A percentile compares a stretch with the other conserved stretches of the same genome.
Conservation (phyloP, 176 grass and related monocot species). For the Zoysia japonica region DNA sequence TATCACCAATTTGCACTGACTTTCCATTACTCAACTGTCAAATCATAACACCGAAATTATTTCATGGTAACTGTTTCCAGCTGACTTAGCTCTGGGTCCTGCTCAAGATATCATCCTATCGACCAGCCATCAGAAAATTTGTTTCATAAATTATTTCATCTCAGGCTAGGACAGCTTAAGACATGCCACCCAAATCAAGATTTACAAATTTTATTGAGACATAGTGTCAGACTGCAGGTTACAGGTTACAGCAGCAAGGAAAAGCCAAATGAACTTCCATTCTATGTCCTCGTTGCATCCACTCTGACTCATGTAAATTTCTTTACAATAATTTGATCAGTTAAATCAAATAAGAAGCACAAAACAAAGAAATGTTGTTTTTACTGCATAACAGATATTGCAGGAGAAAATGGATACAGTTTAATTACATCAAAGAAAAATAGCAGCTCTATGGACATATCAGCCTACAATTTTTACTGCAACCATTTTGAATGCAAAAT, state of each 20-base stretch:
- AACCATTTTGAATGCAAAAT: not conserved
- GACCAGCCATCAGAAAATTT: too few species aligned
- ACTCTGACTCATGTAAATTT: not conserved
- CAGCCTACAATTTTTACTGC: not conserved
- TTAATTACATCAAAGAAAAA: not conserved
- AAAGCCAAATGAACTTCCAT: not conserved
- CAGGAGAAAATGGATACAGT: not conserved
- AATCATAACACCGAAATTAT: not conserved
- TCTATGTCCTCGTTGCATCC: not conserved
- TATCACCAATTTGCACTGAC: not conserved
- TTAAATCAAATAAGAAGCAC: not conserved
- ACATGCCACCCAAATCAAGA: not conserved
- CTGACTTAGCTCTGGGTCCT: too few species aligned
- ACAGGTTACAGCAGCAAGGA: too few species aligned
- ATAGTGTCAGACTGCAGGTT: not conserved
- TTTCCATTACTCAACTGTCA: not conserved
- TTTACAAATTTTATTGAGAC: not conserved
- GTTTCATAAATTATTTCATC: too few species aligned
- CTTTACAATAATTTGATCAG: not conserved
- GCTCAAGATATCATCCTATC: too few species aligned
- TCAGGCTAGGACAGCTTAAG: too few species aligned
- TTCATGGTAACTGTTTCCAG: too few species aligned
- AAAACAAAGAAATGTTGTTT: not conserved
- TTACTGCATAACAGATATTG: not conserved
- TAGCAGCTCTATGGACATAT: not conserved